Conservation (phyloP, 441 rosid species). For the Macaranga tanarius region DNA sequence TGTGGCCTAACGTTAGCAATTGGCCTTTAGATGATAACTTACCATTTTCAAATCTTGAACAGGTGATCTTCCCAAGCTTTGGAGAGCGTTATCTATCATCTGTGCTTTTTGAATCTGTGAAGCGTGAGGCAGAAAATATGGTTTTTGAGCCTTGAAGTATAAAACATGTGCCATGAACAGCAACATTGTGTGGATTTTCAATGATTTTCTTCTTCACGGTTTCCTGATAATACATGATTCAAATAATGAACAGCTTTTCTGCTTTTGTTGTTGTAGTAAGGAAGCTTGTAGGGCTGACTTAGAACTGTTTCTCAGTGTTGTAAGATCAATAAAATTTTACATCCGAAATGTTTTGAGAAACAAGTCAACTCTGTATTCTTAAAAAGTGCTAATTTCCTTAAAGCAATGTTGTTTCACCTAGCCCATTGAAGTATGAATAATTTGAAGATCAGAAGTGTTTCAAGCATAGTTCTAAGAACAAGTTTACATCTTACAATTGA, state of each 20-base stretch:
- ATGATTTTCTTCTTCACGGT: not conserved
- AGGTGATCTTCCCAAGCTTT: slow-evolving; percentile 84
- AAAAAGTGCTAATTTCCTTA: not conserved
- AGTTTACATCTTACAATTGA: no score
- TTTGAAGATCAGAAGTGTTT: no score
- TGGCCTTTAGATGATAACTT: not conserved
- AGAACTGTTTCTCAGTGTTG: not conserved
- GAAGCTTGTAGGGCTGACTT: not conserved
- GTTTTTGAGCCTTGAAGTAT: slow-evolving; percentile 27
- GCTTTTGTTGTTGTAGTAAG: not conserved
- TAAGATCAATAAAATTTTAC: not conserved
- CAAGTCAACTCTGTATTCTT: not conserved
- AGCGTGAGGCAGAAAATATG: slow-evolving; percentile 63
- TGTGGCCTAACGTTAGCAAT: no score
- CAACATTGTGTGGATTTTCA: not conserved
- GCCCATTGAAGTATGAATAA: no score
- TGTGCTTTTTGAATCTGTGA: slow-evolving; percentile 69
- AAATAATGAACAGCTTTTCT: slow-evolving; percentile 1
- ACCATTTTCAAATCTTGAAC: slow-evolving; percentile 10
- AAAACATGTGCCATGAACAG: not conserved
- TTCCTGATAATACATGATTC: not conserved
- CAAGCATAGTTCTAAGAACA: no score
- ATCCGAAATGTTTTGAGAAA: not conserved
- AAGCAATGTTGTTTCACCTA: not conserved
- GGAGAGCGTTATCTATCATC: slow-evolving; percentile 89